Evolutionary conservation across 495 filamentous ascomycete genomes (phyloP).

Genomic region (Daldinia loculata): DNA sequence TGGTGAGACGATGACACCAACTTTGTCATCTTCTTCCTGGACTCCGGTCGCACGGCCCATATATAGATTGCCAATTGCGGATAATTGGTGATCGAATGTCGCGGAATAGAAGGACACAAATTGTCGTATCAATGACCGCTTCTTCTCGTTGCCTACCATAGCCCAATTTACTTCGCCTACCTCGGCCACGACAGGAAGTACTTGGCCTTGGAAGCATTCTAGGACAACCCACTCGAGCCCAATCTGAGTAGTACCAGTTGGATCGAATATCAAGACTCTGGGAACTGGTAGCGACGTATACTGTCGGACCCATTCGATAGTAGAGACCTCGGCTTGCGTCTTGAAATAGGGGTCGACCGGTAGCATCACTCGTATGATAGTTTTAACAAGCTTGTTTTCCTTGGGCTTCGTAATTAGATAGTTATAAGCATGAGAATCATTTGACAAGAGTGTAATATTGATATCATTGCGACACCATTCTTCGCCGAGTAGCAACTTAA

Average conservation of each 20-base stretch:
- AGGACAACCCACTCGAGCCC: constrained; percentile 9
- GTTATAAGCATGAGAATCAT: neutral
- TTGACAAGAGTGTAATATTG: constrained; percentile 1
- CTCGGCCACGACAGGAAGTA: neutral
- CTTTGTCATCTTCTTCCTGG: neutral
- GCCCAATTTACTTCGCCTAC: constrained; percentile 2
- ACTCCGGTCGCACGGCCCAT: neutral
- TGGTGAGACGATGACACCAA: neutral
- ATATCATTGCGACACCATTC: neutral
- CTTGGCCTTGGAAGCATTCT: constrained; percentile 1
- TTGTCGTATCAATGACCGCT: neutral
- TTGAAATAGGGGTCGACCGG: constrained; percentile 4
- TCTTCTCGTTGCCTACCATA: neutral
- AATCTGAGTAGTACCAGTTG: neutral
- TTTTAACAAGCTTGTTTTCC: neutral
- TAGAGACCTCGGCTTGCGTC: constrained; percentile 1
- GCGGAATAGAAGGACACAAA: neutral
- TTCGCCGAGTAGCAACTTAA: constrained; percentile 1
- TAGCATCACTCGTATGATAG: constrained; percentile 8
- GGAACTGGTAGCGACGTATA: neutral
- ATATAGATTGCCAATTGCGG: constrained; percentile 5
- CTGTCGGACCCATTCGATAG: neutral
- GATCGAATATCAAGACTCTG: neutral
- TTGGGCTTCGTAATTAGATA: neutral
- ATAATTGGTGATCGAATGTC: neutral